Evolutionary conservation across 2,329 filamentous ascomycete genomes (phyloP), one percentile per base, ranked within the genome.

Genomic region (Pseudogymnoascus sp.): DNA sequence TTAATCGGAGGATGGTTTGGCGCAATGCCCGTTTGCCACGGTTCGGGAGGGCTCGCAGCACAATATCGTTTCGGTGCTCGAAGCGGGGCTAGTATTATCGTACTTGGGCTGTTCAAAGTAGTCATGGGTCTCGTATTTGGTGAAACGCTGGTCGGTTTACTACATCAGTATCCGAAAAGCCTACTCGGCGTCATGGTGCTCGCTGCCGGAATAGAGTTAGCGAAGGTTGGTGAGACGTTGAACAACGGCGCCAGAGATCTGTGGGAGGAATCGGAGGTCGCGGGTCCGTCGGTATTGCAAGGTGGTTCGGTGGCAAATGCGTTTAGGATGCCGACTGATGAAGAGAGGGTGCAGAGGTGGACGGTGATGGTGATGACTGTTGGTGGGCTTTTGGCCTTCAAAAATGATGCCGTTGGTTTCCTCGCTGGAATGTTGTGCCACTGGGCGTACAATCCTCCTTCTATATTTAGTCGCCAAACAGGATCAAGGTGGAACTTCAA

Each of bases 11-110:
- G 90, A 71, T 96, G 91, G 90, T 96, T 96, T 71, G 93, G 93
- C 60, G 90, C 89, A 4, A 98, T 97, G 95, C 95, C 93, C 2
- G 87, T 95, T 3, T 98, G 95, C 73, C 95, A 98, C 73, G 93
- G 93, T 4, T 92, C 92, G 0, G 93, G 93, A 2, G 93, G 93
- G 0, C 80, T 98, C 0, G 95, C 95, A 4, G 95, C 90, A 0
- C 93, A 98, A 74, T 91, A 92, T 74, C 86, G 92, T 4, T 98
- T 98, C 69, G 93, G 93, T 0, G 93, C 93, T 4, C 87, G 93
- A 60, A 96, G 90, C 65, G 93, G 93, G 8, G 86, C 91, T 0
- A 92, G 89, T 69, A 83, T 97, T 66, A 85, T 97, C 62, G 73
- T 96, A 23, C 83, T 98, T 0, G 93, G 93, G 0, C 54, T 84